Evolutionary conservation across 352 stramenopile genomes (phyloP), one percentile per base, ranked within the genome.

Genomic region (Pythium periplocum): DNA sequence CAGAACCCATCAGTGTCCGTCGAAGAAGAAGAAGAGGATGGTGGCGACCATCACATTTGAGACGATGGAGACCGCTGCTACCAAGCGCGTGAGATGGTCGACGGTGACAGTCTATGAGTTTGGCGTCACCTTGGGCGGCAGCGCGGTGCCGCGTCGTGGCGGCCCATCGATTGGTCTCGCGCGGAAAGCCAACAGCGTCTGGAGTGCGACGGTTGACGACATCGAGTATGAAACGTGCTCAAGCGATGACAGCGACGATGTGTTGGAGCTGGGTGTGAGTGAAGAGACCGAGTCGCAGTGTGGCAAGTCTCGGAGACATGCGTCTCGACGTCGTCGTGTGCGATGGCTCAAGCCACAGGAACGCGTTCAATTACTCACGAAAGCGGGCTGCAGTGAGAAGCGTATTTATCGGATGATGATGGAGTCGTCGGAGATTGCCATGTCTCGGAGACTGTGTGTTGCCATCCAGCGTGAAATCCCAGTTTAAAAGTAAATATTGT

Each of bases 321-420:
- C 17, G 17, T 26, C 17, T 26, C 17, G 45, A 12, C 51, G 58
- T 3, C 48, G 42, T n/a, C 58, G 58, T 12, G 58, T 65, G 42
- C 58, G 58, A n/a, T 65, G 58, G 58, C 45, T 65, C n/a, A 59
- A 60, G 42, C 58, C 58, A 4, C 47, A 60, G 31, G 45, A 61
- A 51, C 66, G 66, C 10, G 61, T 76, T 5, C 64, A 55, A 33
- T 74, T 78, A 66, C 57, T 78, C 33, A 62, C 61, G 2, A 66
- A 73, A 37, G 70, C 70, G 5, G 70, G 70, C 31, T 69, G 56
- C 48, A 84, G 73, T 32, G 73, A 84, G 43, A 59, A 68, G 40
- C 61, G 62, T 30, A 84, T 84, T 53, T 77, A 68, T 38, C 70
- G 68, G 8, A 79, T 75, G 71, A 66, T 84, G 57, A 77, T 78